Evolutionary conservation across 1,139 yeast genomes (phyloP), one percentile per base, ranked within the genome.

Genomic region (Meyerozyma sp.): DNA sequence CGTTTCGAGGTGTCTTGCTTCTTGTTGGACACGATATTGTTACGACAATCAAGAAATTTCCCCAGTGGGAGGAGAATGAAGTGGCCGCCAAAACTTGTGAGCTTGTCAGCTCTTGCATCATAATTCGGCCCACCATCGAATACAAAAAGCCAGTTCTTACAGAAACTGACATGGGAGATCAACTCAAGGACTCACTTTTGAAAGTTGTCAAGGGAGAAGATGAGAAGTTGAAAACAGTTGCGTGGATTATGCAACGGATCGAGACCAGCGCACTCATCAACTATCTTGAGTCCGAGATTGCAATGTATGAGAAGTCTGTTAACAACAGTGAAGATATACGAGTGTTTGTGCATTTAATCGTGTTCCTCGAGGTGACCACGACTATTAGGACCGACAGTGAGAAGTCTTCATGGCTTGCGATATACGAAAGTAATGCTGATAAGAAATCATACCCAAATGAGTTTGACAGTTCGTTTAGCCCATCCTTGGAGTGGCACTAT

Each of bases 401-500:
- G 11, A 18, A 8, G 10, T 11, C 10, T 10, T 8, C 10, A 3
- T 34, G 25, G 37, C 11, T 18, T 5, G 14, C n/a, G 7, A 34
- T 8, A 9, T 21, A 18, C 21, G 37, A 34, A 4, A 9, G 8
- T 11, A 16, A 34, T 10, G 37, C 26, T 9, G 23, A 9, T 32
- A 37, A 28, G 13, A 8, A 35, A 30, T 20, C 36, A 2, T 30
- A 25, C 14, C 8, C 3, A 10, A 32, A 18, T 11, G 25, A 16
- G 10, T 21, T 11, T 32, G 40, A 43, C 11, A 32, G 18, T 6
- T 20, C 38, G 16, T 51, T 50, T 28, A 14, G 37, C 7, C 28
- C 44, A 5, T 36, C 50, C 4, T 45, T 50, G 32, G 51, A 48
- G 25, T 40, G 44, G 28, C 55, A 51, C 42, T 45, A 42, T 40